Percentiles rank a stretch among this genome's conserved stretches.
These are phyloP conservation scores for Astrothelium subdiscretum DNA, from an alignment of 495 filamentous ascomycete species.

Conservation along the genomic window DNA sequence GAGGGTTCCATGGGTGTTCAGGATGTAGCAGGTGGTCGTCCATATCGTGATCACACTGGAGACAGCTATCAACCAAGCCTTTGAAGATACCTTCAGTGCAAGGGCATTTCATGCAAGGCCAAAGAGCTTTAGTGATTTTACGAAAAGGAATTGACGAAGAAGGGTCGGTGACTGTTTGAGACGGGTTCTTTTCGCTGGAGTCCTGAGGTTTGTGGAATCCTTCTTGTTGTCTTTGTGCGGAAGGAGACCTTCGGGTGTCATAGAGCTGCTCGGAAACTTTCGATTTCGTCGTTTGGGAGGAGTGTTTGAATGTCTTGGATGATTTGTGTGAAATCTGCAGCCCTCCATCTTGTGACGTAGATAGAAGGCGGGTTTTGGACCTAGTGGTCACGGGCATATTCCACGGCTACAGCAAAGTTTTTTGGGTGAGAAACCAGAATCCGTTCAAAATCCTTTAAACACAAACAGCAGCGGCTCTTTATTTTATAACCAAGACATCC, in stretches of 20 bases:
- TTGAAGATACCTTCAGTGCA: background rate
- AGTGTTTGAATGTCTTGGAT: background rate
- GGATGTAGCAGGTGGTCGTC: conserved; percentile 1
- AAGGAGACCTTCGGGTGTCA: background rate
- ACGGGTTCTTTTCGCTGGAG: background rate
- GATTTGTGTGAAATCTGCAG: background rate
- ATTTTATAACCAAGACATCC: too few species aligned
- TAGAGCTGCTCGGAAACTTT: background rate
- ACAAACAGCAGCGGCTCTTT: background rate
- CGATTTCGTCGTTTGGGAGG: background rate
- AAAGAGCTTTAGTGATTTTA: background rate
- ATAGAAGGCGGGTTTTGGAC: background rate
- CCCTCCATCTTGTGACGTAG: background rate
- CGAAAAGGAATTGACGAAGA: background rate
- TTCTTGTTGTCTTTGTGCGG: background rate
- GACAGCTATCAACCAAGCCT: background rate
- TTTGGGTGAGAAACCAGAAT: background rate
- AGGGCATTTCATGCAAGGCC: background rate
- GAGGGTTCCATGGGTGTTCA: background rate
- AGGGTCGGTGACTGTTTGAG: background rate
- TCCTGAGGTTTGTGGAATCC: background rate
- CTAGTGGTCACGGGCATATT: conserved; percentile 8
- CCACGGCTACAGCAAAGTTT: background rate
- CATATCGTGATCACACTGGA: conserved; percentile 3
- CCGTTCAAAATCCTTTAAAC: background rate